Evolutionary conservation across 805 yeast genomes (phyloP).

Genomic region (Saitoella complicata): DNA sequence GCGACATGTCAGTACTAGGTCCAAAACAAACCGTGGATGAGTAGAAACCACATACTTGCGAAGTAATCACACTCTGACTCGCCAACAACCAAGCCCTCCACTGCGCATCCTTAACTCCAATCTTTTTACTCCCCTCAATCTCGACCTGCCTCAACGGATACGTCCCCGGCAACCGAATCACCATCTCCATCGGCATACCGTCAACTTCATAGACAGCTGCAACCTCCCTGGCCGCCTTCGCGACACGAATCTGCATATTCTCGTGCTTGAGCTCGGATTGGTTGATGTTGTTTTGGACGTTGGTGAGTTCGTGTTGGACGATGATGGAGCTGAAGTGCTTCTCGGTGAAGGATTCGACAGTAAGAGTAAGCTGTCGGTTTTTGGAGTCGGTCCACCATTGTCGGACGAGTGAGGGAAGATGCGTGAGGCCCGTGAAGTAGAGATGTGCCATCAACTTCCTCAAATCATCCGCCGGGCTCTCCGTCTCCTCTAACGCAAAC

Average conservation of each 20-base stretch:
- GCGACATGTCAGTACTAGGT: background rate
- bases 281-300: conserved; percentile 4
- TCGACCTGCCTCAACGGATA: conserved; percentile 65
- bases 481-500: conserved; percentile 12
- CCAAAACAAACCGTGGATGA: background rate
- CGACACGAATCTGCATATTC: conserved; percentile 25
- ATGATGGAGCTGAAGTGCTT: conserved; percentile 48
- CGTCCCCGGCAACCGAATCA: conserved; percentile 51
- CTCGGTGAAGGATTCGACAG: conserved; percentile 46
- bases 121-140: conserved; percentile 60
- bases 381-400: conserved; percentile 58
- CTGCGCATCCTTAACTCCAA: conserved; percentile 80
- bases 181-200: conserved; percentile 72
- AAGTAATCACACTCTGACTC: conserved; percentile 64
- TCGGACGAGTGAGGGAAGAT: conserved; percentile 42
- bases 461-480: conserved; percentile 21
- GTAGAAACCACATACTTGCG: conserved; percentile 29
- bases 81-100: conserved; percentile 94
- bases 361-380: conserved; percentile 44
- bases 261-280: background rate
- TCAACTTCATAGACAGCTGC: conserved; percentile 62
- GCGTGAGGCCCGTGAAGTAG: conserved; percentile 32
- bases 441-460: conserved; percentile 32
- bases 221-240: conserved; percentile 47
- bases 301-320: conserved; percentile 29